Evolutionary conservation across 1,139 yeast species (phyloP).

Genomic region (Candida sp.): DNA sequence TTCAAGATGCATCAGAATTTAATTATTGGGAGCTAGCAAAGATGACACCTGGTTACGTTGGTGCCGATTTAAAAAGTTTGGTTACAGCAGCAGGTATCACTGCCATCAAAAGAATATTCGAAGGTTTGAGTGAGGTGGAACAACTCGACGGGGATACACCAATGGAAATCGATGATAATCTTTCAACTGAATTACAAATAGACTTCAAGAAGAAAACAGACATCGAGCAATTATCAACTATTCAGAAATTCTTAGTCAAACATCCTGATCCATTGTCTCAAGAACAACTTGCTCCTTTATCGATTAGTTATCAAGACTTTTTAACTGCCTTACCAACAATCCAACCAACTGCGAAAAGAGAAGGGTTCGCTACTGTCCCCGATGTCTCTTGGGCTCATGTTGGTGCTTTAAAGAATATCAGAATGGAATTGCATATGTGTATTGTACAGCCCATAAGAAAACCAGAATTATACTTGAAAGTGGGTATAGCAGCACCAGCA

Average conservation of each 20-base stretch:
- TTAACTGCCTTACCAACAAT: slow-evolving; percentile 83
- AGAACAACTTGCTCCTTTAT: slow-evolving; percentile 70
- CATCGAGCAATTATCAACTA: slow-evolving; percentile 53
- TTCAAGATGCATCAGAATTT: slow-evolving; percentile 56
- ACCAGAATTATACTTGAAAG: slow-evolving; percentile 85
- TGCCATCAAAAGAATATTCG: slow-evolving; percentile 89
- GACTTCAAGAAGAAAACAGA: slow-evolving; percentile 30
- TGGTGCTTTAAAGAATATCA: slow-evolving; percentile 78
- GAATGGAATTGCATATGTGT: slow-evolving; percentile 95
- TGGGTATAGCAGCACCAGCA: slow-evolving; percentile 95
- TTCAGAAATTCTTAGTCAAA: slow-evolving; percentile 64
- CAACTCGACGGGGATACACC: slow-evolving; percentile 15
- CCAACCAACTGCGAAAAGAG: slow-evolving; percentile 97
- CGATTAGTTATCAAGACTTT: slow-evolving; percentile 79
- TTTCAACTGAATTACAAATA: slow-evolving; percentile 9
- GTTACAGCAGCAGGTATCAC: slow-evolving; percentile 95
- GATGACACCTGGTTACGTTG: slow-evolving; percentile 96
- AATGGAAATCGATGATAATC: slow-evolving; percentile 43
- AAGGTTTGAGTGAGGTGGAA: slow-evolving; percentile 38
- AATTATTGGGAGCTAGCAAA: slow-evolving; percentile 78
- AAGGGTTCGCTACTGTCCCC: slow-evolving; percentile 98
- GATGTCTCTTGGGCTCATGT: slow-evolving; percentile 96
- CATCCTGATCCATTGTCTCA: slow-evolving; percentile 80
- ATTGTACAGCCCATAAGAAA: slow-evolving; percentile 94
- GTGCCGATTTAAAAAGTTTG: slow-evolving; percentile 93